phyloP scores from a whole-genome alignment of 2,329 filamentous ascomycete species.

The Ascochyta koolunga region DNA sequence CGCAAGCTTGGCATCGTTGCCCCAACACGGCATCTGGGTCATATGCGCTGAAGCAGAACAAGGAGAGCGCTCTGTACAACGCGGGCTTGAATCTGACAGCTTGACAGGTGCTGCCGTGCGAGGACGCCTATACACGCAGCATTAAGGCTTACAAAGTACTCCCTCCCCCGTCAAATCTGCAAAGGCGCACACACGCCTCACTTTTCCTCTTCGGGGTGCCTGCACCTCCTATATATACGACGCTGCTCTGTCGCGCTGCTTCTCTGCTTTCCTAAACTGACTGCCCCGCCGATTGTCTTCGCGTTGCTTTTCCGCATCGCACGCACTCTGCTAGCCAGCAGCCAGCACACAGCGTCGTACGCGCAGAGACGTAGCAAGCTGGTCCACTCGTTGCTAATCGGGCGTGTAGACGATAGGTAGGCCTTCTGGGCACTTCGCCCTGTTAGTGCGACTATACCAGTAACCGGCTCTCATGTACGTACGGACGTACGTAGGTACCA shows the following conservation, averaged over 20 bases:
- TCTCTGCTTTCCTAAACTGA: background rate
- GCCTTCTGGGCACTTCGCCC: background rate
- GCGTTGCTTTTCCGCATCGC: background rate
- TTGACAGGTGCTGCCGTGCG: conserved; percentile 35
- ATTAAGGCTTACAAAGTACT: background rate
- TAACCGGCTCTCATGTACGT: background rate
- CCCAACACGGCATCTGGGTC: conserved; percentile 12
- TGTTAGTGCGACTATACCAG: background rate
- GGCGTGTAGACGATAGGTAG: background rate
- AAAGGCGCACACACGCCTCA: background rate
- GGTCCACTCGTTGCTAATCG: background rate
- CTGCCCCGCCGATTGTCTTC: background rate
- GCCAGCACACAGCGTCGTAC: conserved; percentile 14
- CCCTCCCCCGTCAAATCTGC: background rate
- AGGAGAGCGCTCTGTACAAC: conserved; percentile 4
- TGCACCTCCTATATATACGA: background rate
- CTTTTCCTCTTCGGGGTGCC: background rate
- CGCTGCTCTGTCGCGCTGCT: background rate
- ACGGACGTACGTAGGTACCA: background rate
- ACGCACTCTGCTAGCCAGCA: background rate
- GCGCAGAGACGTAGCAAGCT: background rate
- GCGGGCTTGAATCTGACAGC: conserved; percentile 24
- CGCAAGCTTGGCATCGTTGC: conserved; percentile 3
- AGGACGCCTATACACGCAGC: conserved; percentile 9
- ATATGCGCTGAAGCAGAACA: conserved; percentile 18